Conservation (phyloP, 2,329 filamentous ascomycete genomes). For the Aspergillus vadensis region DNA sequence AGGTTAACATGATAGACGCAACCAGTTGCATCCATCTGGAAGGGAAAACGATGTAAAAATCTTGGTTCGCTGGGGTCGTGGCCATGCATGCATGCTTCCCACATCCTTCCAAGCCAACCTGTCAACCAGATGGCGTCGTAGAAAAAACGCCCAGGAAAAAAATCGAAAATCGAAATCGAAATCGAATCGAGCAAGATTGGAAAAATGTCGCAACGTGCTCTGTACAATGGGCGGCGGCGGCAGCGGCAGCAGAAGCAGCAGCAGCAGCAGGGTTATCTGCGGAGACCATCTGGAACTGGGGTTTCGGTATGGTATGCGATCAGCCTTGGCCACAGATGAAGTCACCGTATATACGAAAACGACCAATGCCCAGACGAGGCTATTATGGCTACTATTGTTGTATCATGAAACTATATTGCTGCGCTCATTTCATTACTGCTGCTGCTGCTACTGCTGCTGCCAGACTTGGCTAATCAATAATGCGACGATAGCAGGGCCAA, state of each 20-base stretch:
- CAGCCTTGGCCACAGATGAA: neutral
- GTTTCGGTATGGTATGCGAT: too few species aligned
- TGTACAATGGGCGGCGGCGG: too few species aligned
- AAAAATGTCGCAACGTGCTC: neutral
- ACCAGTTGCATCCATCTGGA: neutral
- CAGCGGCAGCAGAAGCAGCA: too few species aligned
- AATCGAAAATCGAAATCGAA: conserved; percentile 4
- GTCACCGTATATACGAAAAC: neutral
- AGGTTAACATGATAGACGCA: neutral
- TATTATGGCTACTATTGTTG: neutral
- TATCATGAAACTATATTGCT: neutral
- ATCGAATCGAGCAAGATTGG: conserved; percentile 4
- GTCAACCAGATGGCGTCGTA: conserved; percentile 15
- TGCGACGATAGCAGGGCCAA: neutral
- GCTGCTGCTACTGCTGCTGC: neutral
- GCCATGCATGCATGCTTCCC: conserved; percentile 6
- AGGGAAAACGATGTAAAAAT: neutral
- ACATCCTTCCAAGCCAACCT: conserved; percentile 6
- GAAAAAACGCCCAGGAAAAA: neutral
- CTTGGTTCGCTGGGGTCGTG: conserved; percentile 5
- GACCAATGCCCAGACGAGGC: neutral
- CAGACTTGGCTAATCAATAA: neutral
- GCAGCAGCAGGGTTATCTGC: too few species aligned
- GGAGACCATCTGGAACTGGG: too few species aligned
- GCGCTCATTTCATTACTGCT: neutral